Conservation (phyloP, 768 basidiomycete genomes). For the Thelephora aurantiotincta region DNA sequence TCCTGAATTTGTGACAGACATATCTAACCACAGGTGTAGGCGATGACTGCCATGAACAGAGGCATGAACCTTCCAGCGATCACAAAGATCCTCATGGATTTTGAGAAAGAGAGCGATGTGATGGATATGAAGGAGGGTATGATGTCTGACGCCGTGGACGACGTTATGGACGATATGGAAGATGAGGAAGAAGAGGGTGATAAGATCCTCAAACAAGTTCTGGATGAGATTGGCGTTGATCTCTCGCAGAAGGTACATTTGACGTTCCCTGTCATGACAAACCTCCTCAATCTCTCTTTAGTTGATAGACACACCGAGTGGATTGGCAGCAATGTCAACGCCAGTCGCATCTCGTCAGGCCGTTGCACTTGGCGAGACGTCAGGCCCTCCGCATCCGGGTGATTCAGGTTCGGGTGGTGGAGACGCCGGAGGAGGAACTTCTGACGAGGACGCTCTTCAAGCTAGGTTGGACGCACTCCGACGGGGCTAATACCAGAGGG, state of each 20-base stretch:
- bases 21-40: constrained; percentile 31
- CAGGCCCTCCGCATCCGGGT: constrained; percentile 24
- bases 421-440: constrained; percentile 24
- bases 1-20: neutral
- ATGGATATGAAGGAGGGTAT: constrained; percentile 99
- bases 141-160: constrained; percentile 98
- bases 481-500: constrained; percentile 30
- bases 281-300: constrained; percentile 16
- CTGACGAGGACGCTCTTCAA: constrained; percentile 89
- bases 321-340: constrained; percentile 45
- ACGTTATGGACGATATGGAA: constrained; percentile 78
- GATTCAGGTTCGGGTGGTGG: constrained; percentile 24
- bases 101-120: constrained; percentile 91
- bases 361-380: constrained; percentile 71
- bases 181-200: constrained; percentile 96
- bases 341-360: constrained; percentile 56
- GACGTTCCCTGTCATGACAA: constrained; percentile 5
- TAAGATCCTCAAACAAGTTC: constrained; percentile 86
- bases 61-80: constrained; percentile 92
- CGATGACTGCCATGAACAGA: constrained; percentile 97
- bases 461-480: constrained; percentile 85
- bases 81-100: constrained; percentile 94
- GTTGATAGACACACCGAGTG: constrained; percentile 77
- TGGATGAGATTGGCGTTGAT: constrained; percentile 93
- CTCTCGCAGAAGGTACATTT: constrained; percentile 66